Percentiles rank a stretch among this genome's conserved stretches.
Evolutionary conservation across 148 eudicot genomes (phyloP).

Genomic region (Simmondsia chinensis): DNA sequence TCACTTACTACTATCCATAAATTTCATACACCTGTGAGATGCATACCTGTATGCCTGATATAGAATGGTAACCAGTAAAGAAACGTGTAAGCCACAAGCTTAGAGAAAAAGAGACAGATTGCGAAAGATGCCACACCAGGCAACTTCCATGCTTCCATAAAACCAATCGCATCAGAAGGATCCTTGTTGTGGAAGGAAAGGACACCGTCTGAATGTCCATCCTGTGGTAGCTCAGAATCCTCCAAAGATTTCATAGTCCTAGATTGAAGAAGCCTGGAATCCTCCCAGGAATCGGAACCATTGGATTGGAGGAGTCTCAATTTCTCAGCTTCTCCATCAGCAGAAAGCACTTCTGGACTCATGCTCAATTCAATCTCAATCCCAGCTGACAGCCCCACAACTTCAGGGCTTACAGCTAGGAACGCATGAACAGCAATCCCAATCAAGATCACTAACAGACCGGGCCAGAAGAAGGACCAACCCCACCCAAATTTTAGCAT

Average conservation of each 20-base stretch:
- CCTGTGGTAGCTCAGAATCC: conserved; percentile 3
- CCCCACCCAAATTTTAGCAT: conserved; percentile 89
- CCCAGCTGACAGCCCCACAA: conserved; percentile 32
- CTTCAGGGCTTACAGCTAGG: conserved; percentile 67
- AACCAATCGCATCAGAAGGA: conserved; percentile 61
- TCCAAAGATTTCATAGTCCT: conserved; percentile 6
- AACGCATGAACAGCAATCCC: conserved; percentile 49
- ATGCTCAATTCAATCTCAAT: conserved; percentile 43
- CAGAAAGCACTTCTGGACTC: conserved; percentile 36
- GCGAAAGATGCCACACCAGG: conserved; percentile 87
- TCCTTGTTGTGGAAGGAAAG: too few relatives aligned
- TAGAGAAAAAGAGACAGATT: conserved; percentile 81
- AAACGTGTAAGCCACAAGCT: conserved; percentile 97
- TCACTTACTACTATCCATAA: conserved; percentile 1
- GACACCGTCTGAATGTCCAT: too few relatives aligned
- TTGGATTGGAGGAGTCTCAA: conserved; percentile 26
- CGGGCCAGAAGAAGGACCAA: conserved; percentile 89
- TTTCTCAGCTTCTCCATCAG: conserved; percentile 29
- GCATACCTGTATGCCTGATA: conserved; percentile 77
- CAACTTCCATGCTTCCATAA: conserved; percentile 81
- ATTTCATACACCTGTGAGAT: background rate
- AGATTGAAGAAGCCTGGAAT: background rate
- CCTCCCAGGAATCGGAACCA: conserved; percentile 9
- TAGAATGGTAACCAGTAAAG: conserved; percentile 96
- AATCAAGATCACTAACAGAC: conserved; percentile 37